Evolutionary conservation across 2,329 filamentous ascomycete genomes (phyloP), one percentile per base, ranked within the genome.

Genomic region (Talaromyces funiculosus): DNA sequence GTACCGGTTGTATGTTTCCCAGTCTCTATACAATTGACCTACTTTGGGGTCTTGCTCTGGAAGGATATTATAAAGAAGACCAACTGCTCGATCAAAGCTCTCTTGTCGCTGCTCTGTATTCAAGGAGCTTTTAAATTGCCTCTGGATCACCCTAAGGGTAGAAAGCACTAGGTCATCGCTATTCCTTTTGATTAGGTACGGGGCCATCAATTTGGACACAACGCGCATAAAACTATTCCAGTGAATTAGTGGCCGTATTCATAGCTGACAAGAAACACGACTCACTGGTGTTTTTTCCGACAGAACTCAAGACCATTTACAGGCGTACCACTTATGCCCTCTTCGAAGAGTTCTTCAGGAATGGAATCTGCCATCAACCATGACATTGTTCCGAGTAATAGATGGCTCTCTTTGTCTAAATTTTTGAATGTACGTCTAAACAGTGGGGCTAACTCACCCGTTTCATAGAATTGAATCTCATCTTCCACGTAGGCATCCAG

Each of bases 141-240:
- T 57, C 53, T 57, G 53, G 24, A 45, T 42, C 18, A 45, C 31
- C 24, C 26, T 45, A 45, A 45, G 53, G n/a, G 45, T 43, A 29
- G 37, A 42, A 7, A 57, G 37, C 18, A 40, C 24, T n/a, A 24
- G 24, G 6, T 38, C 35, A 14, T 45, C n/a, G 8, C 1, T 33
- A 20, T 45, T 29, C 24, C 7, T 45, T 22, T 57, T 43, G 53
- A 37, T n/a, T 14, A 37, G 12, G 16, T 37, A 37, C 14, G 35
- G 35, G 1, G 5, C 2, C 3, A 37, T n/a, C 35, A 37, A n/a
- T n/a, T 37, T n/a, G 35, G 35, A 16, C 14, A 37, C 2, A 37
- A 37, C 35, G 35, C 35, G 35, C 14, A 37, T 1, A 37, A 37
- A 37, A 16, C 35, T 37, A 16, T n/a, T 4, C 35, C 14, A 6